Percentiles rank a stretch among this genome's conserved stretches.
phyloP scores from a whole-genome alignment of 192 early-diverging fungal species.

The Coemansia sp. region DNA sequence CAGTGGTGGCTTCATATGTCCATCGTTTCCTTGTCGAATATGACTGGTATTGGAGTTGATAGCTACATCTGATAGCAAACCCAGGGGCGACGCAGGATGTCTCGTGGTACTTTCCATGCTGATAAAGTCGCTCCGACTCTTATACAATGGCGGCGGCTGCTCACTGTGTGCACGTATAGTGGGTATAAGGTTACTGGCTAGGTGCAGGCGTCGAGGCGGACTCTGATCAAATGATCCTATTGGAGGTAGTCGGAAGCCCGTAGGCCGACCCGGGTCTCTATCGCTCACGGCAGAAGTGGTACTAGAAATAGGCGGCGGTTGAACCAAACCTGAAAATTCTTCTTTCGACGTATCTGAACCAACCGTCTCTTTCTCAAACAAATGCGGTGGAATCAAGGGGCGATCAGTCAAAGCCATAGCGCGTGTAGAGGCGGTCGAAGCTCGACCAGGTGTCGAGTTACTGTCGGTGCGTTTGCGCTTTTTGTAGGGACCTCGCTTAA shows the following conservation, averaged over 20 bases:
- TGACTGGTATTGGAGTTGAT: background rate
- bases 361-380: background rate
- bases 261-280: background rate
- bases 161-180: background rate
- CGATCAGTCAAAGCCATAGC: background rate
- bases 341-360: background rate
- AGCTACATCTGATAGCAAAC: conserved; percentile 14
- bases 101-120: background rate
- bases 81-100: conserved; percentile 6
- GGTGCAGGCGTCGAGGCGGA: background rate
- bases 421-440: background rate
- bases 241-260: background rate
- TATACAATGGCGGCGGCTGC: background rate
- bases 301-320: background rate
- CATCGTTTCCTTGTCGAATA: background rate
- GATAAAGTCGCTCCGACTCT: background rate
- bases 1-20: background rate
- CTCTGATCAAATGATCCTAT: conserved; percentile 12
- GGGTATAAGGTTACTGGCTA: background rate
- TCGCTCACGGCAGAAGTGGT: background rate
- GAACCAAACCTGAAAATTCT: background rate
- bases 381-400: background rate
- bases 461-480: background rate
- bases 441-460: background rate
- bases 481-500: conserved; percentile 81